Evolutionary conservation across 2,329 filamentous ascomycete species (phyloP), one percentile per base, ranked within the genome.

Genomic region (Xylaria multiplex): DNA sequence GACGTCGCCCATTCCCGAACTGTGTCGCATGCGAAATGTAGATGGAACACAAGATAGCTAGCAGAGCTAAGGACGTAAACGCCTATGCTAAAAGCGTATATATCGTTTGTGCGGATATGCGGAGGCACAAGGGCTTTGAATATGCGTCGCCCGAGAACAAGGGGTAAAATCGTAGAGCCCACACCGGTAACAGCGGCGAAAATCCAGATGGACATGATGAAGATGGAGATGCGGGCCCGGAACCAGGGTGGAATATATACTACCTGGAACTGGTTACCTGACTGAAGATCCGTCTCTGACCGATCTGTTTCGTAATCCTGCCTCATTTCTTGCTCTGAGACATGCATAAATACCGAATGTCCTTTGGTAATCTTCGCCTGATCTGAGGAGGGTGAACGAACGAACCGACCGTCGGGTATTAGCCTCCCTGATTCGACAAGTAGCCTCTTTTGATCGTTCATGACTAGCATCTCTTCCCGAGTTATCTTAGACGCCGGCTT

Each of bases 11-110:
- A 83, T 3, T 69, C 72, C 65, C 68, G 76, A 43, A 78, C 66
- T 46, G 76, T 79, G 13, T 62, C 50, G 46, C 76, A 74, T 19
- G 85, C 78, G 71, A 76, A 73, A 13, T 78, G 80, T 19, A 83
- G 71, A 75, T 90, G 86, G 70, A 88, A 81, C 32, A 85, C 71
- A 48, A 86, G 79, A 76, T 94, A 97, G 2, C 86, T 81, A 1
- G 87, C 74, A 3, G 87, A 88, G 11, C 92, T 93, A 4, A 97
- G 83, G 30, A 93, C 82, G 76, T 96, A 97, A 46, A 97, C 86
- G 14, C 96, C 96, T 35, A 96, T 89, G 59, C 93, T 97, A 77
- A 97, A 97, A 13, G 96, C 95, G 74, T 99, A 98, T 30, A 99
- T 91, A 77, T 99, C 96, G 78, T 98, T 99, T 75, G 95, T 91